Percentiles rank a stretch among this genome's conserved stretches.
phyloP scores from a whole-genome alignment of 176 grass and related monocot genomes.

The Oryza meridionalis region DNA sequence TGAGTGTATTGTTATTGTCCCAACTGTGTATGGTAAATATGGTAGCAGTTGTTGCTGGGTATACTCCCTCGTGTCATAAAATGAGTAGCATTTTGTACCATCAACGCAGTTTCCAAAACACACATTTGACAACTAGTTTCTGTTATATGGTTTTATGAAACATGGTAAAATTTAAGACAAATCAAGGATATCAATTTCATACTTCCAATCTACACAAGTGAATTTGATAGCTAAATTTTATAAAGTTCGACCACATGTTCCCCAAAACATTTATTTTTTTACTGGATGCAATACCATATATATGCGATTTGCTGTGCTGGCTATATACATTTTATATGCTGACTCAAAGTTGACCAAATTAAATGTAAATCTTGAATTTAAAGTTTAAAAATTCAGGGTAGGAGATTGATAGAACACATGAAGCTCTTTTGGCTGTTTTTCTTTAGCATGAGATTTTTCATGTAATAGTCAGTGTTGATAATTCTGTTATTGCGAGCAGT shows the following conservation, averaged over 20 bases:
- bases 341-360: neutral
- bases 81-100: neutral
- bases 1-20: conserved; percentile 35
- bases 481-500: neutral
- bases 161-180: neutral
- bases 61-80: neutral
- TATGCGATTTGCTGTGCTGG: neutral
- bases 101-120: neutral
- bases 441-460: neutral
- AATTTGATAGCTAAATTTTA: neutral
- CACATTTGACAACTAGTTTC: neutral
- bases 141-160: neutral
- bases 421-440: neutral
- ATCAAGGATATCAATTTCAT: neutral
- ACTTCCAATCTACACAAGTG: neutral
- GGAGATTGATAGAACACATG: neutral
- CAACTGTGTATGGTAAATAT: conserved; percentile 25
- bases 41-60: neutral
- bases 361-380: conserved; percentile 4
- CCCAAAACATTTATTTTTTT: neutral
- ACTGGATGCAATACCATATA: neutral
- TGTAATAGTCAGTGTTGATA: conserved; percentile 1
- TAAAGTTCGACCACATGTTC: neutral
- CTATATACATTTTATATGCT: conserved; percentile 11
- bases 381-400: neutral